A percentile compares a stretch with the other conserved stretches of the same genome.
Conservation (phyloP, 2,329 filamentous ascomycete species). For the Apiospora saccharicola region DNA sequence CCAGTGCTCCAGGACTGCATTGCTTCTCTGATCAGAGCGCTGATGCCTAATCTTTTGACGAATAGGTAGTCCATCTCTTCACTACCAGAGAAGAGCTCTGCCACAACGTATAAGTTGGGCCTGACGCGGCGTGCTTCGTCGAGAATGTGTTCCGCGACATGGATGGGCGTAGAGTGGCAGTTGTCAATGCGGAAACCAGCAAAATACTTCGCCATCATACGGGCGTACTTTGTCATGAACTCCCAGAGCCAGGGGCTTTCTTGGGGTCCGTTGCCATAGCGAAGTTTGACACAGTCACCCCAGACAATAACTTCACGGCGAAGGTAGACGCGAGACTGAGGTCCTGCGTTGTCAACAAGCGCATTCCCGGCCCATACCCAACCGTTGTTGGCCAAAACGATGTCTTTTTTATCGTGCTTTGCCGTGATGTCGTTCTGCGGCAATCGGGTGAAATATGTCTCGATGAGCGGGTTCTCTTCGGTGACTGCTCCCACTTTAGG, state of each 20-base stretch:
- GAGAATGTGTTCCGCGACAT: conserved; percentile 92
- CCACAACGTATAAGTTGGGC: conserved; percentile 89
- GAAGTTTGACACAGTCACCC: conserved; percentile 97
- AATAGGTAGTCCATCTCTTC: conserved; percentile 97
- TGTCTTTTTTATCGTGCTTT: conserved; percentile 76
- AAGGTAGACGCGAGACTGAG: conserved; percentile 90
- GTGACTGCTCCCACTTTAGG: conserved; percentile 85
- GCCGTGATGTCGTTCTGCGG: conserved; percentile 80
- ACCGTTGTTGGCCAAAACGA: conserved; percentile 92
- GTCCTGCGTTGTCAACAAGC: conserved; percentile 90
- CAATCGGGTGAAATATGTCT: conserved; percentile 93
- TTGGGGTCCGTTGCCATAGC: conserved; percentile 80
- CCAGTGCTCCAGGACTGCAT: conserved; percentile 98
- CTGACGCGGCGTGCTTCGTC: conserved; percentile 90
- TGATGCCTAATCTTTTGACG: conserved; percentile 89
- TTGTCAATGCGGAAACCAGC: conserved; percentile 97
- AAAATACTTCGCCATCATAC: conserved; percentile 93
- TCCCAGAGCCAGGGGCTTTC: conserved; percentile 97
- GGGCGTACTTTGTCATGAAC: conserved; percentile 92
- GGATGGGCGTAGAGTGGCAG: conserved; percentile 93
- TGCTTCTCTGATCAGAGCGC: conserved; percentile 90
- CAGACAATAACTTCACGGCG: conserved; percentile 95
- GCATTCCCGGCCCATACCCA: conserved; percentile 99
- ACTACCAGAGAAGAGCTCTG: conserved; percentile 93
- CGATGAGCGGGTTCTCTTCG: conserved; percentile 80